These are phyloP conservation scores for Cystobasidium sp. DNA, from an alignment of 1,284 basidiomycete genomes.

Conservation along the genomic window DNA sequence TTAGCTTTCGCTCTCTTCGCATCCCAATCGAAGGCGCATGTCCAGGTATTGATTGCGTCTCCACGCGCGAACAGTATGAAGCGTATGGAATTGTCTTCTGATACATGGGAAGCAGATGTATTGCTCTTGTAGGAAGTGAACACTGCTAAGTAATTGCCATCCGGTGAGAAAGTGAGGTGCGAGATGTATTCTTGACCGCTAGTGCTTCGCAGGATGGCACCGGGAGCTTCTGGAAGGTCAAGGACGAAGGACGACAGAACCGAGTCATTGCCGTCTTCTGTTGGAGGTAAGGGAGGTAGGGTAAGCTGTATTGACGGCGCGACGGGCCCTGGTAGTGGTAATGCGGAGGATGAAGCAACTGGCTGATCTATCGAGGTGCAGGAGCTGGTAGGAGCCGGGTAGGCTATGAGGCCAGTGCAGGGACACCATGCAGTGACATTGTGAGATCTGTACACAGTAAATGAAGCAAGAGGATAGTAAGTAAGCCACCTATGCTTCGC, in stretches of 20 bases:
- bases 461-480: not conserved
- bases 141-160: constrained; percentile 26
- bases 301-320: constrained; percentile 2
- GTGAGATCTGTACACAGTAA: not conserved
- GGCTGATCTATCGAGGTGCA: not conserved
- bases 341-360: constrained; percentile 13
- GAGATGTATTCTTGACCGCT: constrained; percentile 6
- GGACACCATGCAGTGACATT: constrained; percentile 34
- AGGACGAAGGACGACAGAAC: constrained; percentile 3
- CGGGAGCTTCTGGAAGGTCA: constrained; percentile 15
- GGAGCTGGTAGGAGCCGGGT: constrained; percentile 5
- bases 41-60: constrained; percentile 24
- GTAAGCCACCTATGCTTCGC: not conserved
- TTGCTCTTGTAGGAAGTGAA: constrained; percentile 8
- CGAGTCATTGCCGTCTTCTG: not conserved
- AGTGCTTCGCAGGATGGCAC: not conserved
- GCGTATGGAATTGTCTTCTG: not conserved
- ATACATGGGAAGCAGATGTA: not conserved
- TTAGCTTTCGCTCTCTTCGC: constrained; percentile 24
- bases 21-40: constrained; percentile 33
- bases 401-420: constrained; percentile 30
- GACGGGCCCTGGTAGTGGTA: not conserved
- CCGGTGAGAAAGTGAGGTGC: constrained; percentile 32
- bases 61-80: constrained; percentile 10
- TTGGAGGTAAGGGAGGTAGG: constrained; percentile 3